A percentile compares a stretch with the other conserved stretches of the same genome.
Conservation (phyloP, 129 eudicot species). For the Pittosporum tobira region DNA sequence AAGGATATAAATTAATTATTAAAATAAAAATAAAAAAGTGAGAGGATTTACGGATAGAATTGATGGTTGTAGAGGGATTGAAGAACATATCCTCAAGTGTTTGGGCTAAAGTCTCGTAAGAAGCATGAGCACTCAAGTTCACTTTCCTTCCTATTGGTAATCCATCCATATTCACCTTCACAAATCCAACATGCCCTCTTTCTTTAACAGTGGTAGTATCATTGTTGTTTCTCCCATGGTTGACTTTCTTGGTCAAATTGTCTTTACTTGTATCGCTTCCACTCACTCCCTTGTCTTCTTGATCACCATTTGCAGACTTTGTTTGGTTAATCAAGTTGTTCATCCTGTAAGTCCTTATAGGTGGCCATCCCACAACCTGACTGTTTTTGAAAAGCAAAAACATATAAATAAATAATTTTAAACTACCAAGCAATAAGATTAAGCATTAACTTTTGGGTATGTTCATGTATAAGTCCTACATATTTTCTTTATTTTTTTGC, state of each 20-base stretch:
- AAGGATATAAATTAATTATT: not conserved
- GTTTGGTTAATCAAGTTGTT: conserved; percentile 88
- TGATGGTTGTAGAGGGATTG: conserved; percentile 27
- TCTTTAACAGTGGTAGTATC: conserved; percentile 32
- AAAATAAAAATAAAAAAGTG: not conserved
- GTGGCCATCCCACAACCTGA: conserved; percentile 99
- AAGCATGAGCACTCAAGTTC: conserved; percentile 69
- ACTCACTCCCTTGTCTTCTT: conserved; percentile 44
- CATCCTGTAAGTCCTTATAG: conserved; percentile 87
- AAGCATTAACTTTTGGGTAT: too few relatives aligned
- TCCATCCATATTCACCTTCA: conserved; percentile 96
- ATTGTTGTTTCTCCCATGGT: conserved; percentile 31
- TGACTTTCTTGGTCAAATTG: conserved; percentile 35
- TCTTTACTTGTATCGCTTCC: conserved; percentile 30
- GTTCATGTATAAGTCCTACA: too few relatives aligned
- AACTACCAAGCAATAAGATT: not conserved
- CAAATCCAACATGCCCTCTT: conserved; percentile 47
- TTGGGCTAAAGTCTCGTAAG: conserved; percentile 68
- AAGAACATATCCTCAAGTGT: conserved; percentile 84
- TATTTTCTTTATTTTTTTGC: too few relatives aligned
- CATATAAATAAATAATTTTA: not conserved
- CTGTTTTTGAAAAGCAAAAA: conserved; percentile 34
- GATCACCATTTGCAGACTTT: conserved; percentile 43
- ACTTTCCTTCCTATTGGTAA: conserved; percentile 88
- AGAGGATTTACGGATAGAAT: conserved; percentile 33